These are phyloP conservation scores for Ettlia oleoabundans DNA, from an alignment of 139 green algal species.

Conservation along the genomic window DNA sequence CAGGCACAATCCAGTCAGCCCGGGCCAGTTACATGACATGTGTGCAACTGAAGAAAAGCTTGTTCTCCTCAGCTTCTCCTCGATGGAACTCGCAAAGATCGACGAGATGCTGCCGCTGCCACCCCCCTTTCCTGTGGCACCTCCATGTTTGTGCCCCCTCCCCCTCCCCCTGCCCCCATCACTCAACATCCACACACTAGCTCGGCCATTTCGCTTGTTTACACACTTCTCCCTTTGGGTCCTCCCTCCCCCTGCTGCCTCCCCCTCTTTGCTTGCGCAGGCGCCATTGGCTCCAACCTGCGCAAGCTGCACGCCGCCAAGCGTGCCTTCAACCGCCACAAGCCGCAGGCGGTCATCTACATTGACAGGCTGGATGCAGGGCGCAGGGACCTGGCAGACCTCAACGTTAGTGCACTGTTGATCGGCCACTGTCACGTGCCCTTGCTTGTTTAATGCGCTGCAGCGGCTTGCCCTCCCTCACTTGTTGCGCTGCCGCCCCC, in stretches of 20 bases:
- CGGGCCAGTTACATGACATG: too few species aligned
- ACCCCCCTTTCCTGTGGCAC: neutral
- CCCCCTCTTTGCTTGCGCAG: neutral
- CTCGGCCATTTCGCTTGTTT: neutral
- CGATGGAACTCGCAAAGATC: too few species aligned
- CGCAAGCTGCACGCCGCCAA: conserved; percentile 51
- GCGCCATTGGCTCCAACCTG: conserved; percentile 59
- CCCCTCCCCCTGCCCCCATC: neutral
- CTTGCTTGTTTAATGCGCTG: too few species aligned
- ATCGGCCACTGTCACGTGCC: neutral
- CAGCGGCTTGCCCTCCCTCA: too few species aligned
- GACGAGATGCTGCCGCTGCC: too few species aligned
- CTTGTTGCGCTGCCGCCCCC: too few species aligned
- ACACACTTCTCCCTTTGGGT: neutral
- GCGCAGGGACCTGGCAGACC: conserved; percentile 39
- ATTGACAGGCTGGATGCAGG: conserved; percentile 76
- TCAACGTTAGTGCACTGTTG: conserved; percentile 9
- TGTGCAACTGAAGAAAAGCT: too few species aligned
- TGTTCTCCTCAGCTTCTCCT: too few species aligned
- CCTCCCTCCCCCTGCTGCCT: neutral
- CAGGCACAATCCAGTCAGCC: too few species aligned
- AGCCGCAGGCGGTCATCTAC: conserved; percentile 82
- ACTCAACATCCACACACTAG: too few species aligned
- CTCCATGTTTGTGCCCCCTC: neutral
- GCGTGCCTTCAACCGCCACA: conserved; percentile 59